Base-by-base conservation (phyloP, 495 filamentous ascomycete species). In the Parathielavia appendiculata region DNA sequence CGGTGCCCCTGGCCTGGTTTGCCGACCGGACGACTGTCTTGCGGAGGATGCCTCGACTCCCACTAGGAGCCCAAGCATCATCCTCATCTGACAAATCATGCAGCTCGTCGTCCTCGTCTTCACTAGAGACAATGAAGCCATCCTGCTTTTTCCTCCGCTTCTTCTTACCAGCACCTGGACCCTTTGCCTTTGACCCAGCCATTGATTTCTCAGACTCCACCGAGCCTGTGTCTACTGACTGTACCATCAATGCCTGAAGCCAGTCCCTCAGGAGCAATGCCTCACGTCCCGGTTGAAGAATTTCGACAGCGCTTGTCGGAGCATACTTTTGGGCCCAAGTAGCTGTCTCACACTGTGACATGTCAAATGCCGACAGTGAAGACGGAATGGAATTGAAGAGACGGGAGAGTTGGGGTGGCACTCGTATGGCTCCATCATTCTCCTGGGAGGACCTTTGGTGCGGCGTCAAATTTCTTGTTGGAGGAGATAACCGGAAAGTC, bases 261-360 rank as follows among this genome's bases (percentile, higher is more conserved):
- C 95, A 99, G 51, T 96, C 86, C 47, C 83, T 82, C 34, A 99
- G 69, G 32, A 95, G 73, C 8, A 76, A 69, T 6, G 81, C 83
- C 68, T 97, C 90, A 11, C 72, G 81, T 0, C 89, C 88, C 19
- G 75, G 66, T 66, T 96, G 92, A 22, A 99, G 80, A 1, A 96
- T 87, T 57, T 92, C 83, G 7, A 75, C 75, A 1, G 90, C 84
- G 23, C 68, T 75, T 32, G 66, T 73, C 0, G 95, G 95, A 1
- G 90, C 83, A 75, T 97, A 96, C 63, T 99, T 99, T 32, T 91
- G 85, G 2, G 74, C 64, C 95, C 95, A 99, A 41, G 83, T 72
- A 26, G 78, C 74, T 0, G 74, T 77, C 63, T 97, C 93, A 62
- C 86, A 95, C 41, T 81, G 75, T 17, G 82, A 86, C 60, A 69